These are phyloP conservation scores for Cladosporium sp. DNA, from an alignment of 2,329 filamentous ascomycete species.

Conservation along the genomic window DNA sequence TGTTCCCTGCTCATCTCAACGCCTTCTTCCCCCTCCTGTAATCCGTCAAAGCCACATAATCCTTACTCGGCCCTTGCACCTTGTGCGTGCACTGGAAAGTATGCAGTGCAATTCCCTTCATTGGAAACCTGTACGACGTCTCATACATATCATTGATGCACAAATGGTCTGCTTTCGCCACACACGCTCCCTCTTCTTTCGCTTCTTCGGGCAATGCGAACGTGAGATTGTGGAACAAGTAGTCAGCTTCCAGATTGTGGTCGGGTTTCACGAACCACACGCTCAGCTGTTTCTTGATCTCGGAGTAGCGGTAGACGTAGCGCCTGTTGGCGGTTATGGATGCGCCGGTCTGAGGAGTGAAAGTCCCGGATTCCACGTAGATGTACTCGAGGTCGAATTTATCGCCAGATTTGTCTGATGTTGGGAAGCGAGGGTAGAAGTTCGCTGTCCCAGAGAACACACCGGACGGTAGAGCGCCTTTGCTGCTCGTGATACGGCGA, in stretches of 20 bases:
- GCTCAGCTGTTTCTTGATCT: conserved; percentile 56
- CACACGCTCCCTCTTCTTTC: conserved; percentile 48
- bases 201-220: conserved; percentile 46
- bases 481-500: conserved; percentile 25
- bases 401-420: conserved; percentile 17
- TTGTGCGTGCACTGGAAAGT: conserved; percentile 60
- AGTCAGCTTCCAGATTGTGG: conserved; percentile 59
- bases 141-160: conserved; percentile 69
- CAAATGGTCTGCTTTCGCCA: conserved; percentile 62
- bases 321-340: conserved; percentile 58
- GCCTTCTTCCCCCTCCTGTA: conserved; percentile 26
- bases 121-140: conserved; percentile 62
- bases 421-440: conserved; percentile 28
- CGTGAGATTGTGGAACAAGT: conserved; percentile 67
- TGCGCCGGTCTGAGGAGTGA: conserved; percentile 18
- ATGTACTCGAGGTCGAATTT: conserved; percentile 30
- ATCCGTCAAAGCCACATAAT: conserved; percentile 52
- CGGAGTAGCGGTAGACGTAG: conserved; percentile 70
- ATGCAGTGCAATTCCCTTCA: conserved; percentile 53
- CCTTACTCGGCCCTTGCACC: conserved; percentile 69
- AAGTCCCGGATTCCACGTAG: conserved; percentile 28
- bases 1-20: background rate
- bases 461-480: conserved; percentile 25
- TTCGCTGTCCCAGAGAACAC: conserved; percentile 25
- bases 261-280: conserved; percentile 69